Conservation (phyloP, 192 early-diverging fungal species). For the Backusella parvicylindrica region DNA sequence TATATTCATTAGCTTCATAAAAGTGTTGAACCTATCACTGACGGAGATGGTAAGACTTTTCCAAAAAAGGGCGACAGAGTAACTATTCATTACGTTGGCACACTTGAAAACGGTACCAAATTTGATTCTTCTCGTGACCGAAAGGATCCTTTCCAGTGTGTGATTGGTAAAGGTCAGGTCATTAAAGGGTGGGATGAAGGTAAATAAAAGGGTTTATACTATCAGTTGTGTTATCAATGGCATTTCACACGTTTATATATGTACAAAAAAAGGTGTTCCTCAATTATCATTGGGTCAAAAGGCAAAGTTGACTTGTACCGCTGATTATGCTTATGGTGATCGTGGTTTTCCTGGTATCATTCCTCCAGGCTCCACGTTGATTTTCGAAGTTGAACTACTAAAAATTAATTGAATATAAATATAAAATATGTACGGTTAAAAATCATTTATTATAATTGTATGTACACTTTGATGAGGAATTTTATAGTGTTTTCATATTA, state of each 20-base stretch:
- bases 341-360: conserved; percentile 37
- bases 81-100: conserved; percentile 65
- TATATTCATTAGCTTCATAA: no score
- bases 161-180: conserved; percentile 91
- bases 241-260: neutral
- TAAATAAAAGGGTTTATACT: neutral
- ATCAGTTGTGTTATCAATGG: neutral
- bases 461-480: neutral
- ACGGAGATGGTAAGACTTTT: conserved; percentile 50
- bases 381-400: conserved; percentile 36
- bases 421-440: neutral
- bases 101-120: conserved; percentile 62
- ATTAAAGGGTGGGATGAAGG: conserved; percentile 74
- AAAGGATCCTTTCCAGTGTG: conserved; percentile 78
- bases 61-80: conserved; percentile 66
- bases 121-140: conserved; percentile 92
- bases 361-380: conserved; percentile 32
- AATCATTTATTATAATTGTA: neutral
- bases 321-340: conserved; percentile 62
- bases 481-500: neutral
- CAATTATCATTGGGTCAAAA: conserved; percentile 88
- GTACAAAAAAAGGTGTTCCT: conserved; percentile 73
- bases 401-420: conserved; percentile 12
- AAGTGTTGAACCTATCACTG: conserved; percentile 31
- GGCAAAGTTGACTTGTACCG: conserved; percentile 78